Conservation (phyloP, 129 eudicot genomes). For the Ambrosia artemisiifolia region DNA sequence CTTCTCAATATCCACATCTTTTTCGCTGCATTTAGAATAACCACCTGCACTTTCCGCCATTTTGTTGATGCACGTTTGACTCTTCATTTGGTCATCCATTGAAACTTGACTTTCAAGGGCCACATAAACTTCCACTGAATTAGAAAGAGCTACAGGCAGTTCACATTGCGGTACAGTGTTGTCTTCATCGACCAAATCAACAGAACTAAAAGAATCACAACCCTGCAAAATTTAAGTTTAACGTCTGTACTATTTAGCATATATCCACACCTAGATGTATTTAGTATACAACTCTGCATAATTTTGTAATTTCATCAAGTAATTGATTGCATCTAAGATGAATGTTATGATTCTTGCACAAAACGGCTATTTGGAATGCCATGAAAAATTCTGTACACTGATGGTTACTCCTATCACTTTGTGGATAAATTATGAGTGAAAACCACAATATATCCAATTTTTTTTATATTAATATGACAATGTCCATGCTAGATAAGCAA, state of each 20-base stretch:
- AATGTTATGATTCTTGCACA: neutral
- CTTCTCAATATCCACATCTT: constrained; percentile 61
- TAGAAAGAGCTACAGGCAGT: constrained; percentile 31
- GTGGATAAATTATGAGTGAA: neutral
- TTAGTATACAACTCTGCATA: neutral
- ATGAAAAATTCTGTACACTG: neutral
- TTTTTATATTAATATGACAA: no score
- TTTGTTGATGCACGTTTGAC: constrained; percentile 33
- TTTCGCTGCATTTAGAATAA: constrained; percentile 37
- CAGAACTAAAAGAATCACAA: constrained; percentile 39
- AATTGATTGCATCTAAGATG: no score
- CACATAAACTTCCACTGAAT: constrained; percentile 33
- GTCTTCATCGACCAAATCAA: constrained; percentile 48
- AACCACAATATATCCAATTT: neutral
- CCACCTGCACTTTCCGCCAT: constrained; percentile 37
- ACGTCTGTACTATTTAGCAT: neutral
- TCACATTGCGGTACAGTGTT: constrained; percentile 31
- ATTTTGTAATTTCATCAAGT: neutral
- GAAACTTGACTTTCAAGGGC: constrained; percentile 37
- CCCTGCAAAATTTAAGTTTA: constrained; percentile 38
- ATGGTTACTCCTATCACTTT: neutral
- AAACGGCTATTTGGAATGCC: neutral
- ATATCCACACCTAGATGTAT: neutral
- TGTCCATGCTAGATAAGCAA: no score
- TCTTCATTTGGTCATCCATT: constrained; percentile 27